Base-by-base conservation (phyloP, 139 green algal species). In the Volvox africanus region DNA sequence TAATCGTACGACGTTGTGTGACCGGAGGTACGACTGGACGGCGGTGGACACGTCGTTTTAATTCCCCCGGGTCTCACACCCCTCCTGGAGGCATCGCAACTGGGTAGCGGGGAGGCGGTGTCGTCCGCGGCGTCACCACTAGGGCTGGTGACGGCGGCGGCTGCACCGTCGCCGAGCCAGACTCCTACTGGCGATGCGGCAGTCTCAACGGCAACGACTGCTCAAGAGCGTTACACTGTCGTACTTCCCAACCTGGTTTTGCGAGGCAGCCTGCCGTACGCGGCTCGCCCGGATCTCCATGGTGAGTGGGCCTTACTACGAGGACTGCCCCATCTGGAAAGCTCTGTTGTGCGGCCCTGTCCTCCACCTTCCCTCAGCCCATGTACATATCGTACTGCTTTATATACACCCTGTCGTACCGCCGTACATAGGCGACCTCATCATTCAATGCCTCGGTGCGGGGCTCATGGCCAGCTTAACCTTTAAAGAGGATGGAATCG, bases 171-270 rank as follows among this genome's bases (percentile, higher is more conserved):
- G 37, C 78, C 35, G 37, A 37, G 19, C 36, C 78, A 84, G 36
- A 35, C 78, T 21, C 36, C 37, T 3, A 71, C 67, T 1, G 35
- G 26, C 20, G 68, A 19, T 12, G 28, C 28, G 28, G 85, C 44
- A 36, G 37, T n/a, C n/a, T n/a, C n/a, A n/a, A n/a, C 30, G 1
- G 26, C 68, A 16, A 36, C 37, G 12, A 44, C 71, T 2, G 55
- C 20, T 30, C 35, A 44, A 30, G 91, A 93, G 69, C 9, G 20
- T 17, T 92, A 93, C 87, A 44, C 12, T 5, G 24, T 93, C 2
- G 30, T 30, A 68, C 81, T 93, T 50, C 89, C 91, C 36, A 55
- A 32, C 61, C 89, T 94, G 55, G 68, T 94, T 75, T 62, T 94
- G 30, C 22, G 65, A 5, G 82, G 88, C 24, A 61, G 65, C 44